phyloP scores from a whole-genome alignment of 768 basidiomycete genomes.

The Mycena rosella region DNA sequence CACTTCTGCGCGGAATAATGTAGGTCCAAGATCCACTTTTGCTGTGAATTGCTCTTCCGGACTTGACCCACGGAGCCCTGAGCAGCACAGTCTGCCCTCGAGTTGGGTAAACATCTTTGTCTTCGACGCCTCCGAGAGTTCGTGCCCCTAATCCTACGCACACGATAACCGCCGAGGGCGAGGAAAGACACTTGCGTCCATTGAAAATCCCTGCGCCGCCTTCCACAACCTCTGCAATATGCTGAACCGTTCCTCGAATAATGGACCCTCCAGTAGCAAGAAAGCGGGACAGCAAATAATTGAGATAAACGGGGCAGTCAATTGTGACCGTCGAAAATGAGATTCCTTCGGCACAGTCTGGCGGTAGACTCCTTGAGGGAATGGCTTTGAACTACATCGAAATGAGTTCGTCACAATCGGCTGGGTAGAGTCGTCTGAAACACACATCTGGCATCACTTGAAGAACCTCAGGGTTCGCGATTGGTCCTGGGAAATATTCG shows the following conservation, averaged over 20 bases:
- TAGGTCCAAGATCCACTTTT: slow-evolving; percentile 65
- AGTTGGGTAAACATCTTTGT: slow-evolving; percentile 78
- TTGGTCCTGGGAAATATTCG: slow-evolving; percentile 65
- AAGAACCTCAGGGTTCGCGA: slow-evolving; percentile 56
- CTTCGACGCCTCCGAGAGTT: slow-evolving; percentile 85
- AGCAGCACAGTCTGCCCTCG: slow-evolving; percentile 89
- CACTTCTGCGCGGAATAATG: slow-evolving; percentile 72
- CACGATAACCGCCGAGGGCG: slow-evolving; percentile 71
- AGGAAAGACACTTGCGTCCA: slow-evolving; percentile 37
- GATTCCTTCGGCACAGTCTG: slow-evolving; percentile 58
- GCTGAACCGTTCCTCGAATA: slow-evolving; percentile 71
- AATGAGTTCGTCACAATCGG: slow-evolving; percentile 40
- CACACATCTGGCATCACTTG: slow-evolving; percentile 69
- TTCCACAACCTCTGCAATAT: slow-evolving; percentile 77
- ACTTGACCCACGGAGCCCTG: slow-evolving; percentile 74
- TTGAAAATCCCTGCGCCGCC: slow-evolving; percentile 62
- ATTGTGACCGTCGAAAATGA: slow-evolving; percentile 79
- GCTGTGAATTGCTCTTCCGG: slow-evolving; percentile 62
- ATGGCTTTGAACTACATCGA: slow-evolving; percentile 53
- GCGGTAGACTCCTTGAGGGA: slow-evolving; percentile 48
- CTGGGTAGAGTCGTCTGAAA: slow-evolving; percentile 9
- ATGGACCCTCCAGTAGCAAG: slow-evolving; percentile 71
- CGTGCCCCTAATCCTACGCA: slow-evolving; percentile 83
- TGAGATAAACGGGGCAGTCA: slow-evolving; percentile 77
- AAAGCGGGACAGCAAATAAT: slow-evolving; percentile 78